A percentile compares a stretch with the other conserved stretches of the same genome.
These are phyloP conservation scores for Monosporascus sp. DNA, from an alignment of 2,329 filamentous ascomycete genomes.

Conservation along the genomic window DNA sequence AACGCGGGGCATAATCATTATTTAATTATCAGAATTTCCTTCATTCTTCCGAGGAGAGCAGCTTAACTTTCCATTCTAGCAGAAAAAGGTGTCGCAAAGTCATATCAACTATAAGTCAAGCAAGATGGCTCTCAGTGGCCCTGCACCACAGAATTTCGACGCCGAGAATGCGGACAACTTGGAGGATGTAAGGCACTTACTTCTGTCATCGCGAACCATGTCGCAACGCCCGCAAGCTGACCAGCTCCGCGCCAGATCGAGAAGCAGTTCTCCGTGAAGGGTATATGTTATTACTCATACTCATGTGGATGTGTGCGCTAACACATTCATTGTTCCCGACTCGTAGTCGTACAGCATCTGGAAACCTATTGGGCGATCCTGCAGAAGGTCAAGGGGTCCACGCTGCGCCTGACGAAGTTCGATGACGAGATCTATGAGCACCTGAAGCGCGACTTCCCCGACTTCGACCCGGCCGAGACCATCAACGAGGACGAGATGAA, in stretches of 20 bases:
- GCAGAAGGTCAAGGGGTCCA: constrained; percentile 82
- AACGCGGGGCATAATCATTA: no score
- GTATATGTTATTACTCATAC: constrained; percentile 33
- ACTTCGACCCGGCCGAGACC: constrained; percentile 76
- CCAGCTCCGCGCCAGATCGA: constrained; percentile 62
- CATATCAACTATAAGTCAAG: no score
- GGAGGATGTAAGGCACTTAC: constrained; percentile 20
- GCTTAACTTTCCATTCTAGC: no score
- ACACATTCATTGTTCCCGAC: not conserved
- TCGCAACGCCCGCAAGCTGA: not conserved
- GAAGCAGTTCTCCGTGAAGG: constrained; percentile 98
- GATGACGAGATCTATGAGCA: constrained; percentile 94
- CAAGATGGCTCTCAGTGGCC: constrained; percentile 4
- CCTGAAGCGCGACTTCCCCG: constrained; percentile 82
- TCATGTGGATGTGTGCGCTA: constrained; percentile 10
- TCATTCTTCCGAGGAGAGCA: no score
- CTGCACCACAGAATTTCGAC: constrained; percentile 43
- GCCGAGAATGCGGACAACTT: constrained; percentile 32
- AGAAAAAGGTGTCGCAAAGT: no score
- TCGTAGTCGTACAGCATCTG: constrained; percentile 81
- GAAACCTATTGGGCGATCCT: constrained; percentile 96
- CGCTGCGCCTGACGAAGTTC: constrained; percentile 83
- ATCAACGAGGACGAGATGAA: constrained; percentile 96
- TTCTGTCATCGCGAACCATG: not conserved
- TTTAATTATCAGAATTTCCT: no score